phyloP scores from a whole-genome alignment of 305 asterid species.

The Euphrasia arctica region DNA sequence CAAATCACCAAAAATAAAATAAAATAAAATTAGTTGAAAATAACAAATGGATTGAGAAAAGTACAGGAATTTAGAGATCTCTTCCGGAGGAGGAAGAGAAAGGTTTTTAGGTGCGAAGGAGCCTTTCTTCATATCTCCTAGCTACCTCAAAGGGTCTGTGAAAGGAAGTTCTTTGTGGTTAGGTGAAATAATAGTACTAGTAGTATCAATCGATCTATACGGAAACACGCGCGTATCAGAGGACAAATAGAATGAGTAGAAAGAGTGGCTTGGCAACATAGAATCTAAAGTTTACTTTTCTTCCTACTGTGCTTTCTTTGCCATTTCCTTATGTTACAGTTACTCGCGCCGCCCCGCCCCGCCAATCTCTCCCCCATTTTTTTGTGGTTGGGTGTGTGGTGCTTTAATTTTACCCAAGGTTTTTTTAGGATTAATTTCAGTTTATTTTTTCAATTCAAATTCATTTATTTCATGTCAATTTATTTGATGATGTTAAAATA shows the following conservation, averaged over 20 bases:
- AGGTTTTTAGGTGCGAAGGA: slow-evolving; percentile 59
- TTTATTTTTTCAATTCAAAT: too few relatives aligned
- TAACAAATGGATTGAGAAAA: slow-evolving; percentile 1
- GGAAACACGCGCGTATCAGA: too few relatives aligned
- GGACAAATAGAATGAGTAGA: not conserved
- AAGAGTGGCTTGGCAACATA: not conserved
- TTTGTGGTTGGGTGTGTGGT: not conserved
- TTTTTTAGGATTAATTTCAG: too few relatives aligned
- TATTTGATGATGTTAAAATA: too few relatives aligned
- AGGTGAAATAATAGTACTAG: too few relatives aligned
- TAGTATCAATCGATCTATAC: too few relatives aligned
- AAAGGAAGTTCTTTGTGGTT: not conserved
- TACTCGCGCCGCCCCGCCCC: not conserved
- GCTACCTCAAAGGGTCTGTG: not conserved
- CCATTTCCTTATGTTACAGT: not conserved
- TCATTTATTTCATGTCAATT: too few relatives aligned
- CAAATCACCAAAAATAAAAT: slow-evolving; percentile 1
- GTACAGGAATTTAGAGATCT: slow-evolving; percentile 85
- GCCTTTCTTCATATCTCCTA: slow-evolving; percentile 57
- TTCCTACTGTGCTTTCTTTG: not conserved
- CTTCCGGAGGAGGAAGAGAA: slow-evolving; percentile 69
- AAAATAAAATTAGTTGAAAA: not conserved
- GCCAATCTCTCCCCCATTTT: not conserved
- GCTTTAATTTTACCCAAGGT: too few relatives aligned
- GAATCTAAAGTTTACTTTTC: slow-evolving; percentile 8